These are phyloP conservation scores for Beauveria caledonica DNA, from an alignment of 2,329 filamentous ascomycete species.

Conservation along the genomic window DNA sequence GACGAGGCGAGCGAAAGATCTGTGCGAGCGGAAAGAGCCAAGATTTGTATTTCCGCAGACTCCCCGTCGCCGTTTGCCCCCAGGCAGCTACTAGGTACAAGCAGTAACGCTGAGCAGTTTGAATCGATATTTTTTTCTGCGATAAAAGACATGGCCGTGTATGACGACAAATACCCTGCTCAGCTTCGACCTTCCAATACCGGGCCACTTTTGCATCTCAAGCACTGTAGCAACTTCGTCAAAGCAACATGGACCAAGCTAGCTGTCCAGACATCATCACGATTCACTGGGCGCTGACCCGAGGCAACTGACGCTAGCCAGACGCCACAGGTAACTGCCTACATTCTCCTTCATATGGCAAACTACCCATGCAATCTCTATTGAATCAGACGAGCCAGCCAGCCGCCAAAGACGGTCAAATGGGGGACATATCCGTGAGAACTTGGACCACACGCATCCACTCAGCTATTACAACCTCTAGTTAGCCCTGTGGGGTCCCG, in stretches of 20 bases:
- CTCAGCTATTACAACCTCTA: not conserved
- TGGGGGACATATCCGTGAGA: not conserved
- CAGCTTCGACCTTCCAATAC: not conserved
- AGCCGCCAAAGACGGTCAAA: not conserved
- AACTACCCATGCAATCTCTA: not conserved
- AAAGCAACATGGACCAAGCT: not conserved
- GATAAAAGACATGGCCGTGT: not conserved
- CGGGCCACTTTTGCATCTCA: too few relatives aligned
- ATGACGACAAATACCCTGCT: not conserved
- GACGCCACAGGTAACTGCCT: not conserved
- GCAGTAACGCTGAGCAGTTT: too few relatives aligned
- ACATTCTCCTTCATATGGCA: too few relatives aligned
- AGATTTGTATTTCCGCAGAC: too few relatives aligned
- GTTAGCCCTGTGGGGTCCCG: not conserved
- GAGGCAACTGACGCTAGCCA: not conserved
- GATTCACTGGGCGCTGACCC: not conserved
- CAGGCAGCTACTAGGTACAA: too few relatives aligned
- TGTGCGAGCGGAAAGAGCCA: too few relatives aligned
- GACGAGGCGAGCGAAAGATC: too few relatives aligned
- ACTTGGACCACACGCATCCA: not conserved
- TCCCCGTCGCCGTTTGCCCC: too few relatives aligned
- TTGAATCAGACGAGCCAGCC: constrained; percentile 2
- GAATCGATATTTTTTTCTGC: not conserved
- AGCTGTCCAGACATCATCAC: not conserved
- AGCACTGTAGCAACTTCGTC: not conserved